Evolutionary conservation across 2,329 filamentous ascomycete species (phyloP), one percentile per base, ranked within the genome.

Genomic region (Xylariales sp.): DNA sequence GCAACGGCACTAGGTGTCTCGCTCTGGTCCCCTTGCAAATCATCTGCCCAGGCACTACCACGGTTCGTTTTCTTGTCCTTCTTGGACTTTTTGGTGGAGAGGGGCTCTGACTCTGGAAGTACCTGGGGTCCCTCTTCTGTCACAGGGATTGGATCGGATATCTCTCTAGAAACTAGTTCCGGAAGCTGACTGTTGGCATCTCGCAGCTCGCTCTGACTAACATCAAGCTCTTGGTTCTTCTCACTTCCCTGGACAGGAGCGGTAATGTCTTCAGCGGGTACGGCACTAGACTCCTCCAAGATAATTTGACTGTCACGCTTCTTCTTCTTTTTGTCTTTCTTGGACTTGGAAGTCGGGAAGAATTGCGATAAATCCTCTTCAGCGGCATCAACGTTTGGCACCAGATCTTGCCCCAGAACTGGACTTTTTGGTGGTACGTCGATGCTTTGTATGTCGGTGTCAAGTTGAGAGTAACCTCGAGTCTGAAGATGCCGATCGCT

Each of bases 251-350:
- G n/a, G 10, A 14, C 12, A 4, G 28, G 15, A 9, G n/a, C 5
- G 27, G 38, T 18, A 4, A 18, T 9, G 9, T 33, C 25, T 10
- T 22, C 31, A 4, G n/a, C 32, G 5, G 39, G 39, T 9, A 11
- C 4, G 5, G 24, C 3, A 18, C 20, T 14, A 6, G 21, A 14
- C 10, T 42, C 39, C n/a, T 42, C 39, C n/a, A 19, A n/a, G 11
- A 22, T 5, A 20, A 11, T 21, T 21, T 42, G 39, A 41, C 39
- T 43, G n/a, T 36, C 32, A 9, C 42, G 38, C 32, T 54, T 63
- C 35, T 56, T 50, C 39, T 48, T 51, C 49, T 64, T 61, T 44
- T 61, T 62, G 42, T 58, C 61, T 44, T 61, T 63, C 46, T 62
- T 62, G 36, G 38, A 49, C 43, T 63, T 61, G 47, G 63, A 63